Base-by-base conservation (phyloP, 371 early-diverging fungal genomes). In the Scutellospora calospora region DNA sequence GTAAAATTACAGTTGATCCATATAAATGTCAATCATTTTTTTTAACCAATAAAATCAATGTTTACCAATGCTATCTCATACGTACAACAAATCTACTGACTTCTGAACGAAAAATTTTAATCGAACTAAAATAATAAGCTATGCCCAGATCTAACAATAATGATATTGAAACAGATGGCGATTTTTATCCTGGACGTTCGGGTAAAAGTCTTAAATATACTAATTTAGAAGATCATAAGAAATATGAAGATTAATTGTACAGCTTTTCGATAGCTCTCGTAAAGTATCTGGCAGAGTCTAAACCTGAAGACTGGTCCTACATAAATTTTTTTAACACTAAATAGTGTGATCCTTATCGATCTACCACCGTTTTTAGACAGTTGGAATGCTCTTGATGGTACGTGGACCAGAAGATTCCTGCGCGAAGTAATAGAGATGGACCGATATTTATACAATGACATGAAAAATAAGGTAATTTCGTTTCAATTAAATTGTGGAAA, bases 381-480 rank as follows among this genome's bases (percentile, higher is more conserved):
- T 27, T 74, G 57, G 74, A 51, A 20, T 74, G 74, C 22, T 33
- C 74, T 74, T 74, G 74, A 54, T 54, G 74, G 74, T 57, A 20
- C 31, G 20, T 74, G 74, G 74, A 11, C 25, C 11, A 51, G 52
- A n/a, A n/a, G 74, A 29, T 74, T 74, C 27, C 18, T 74, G 27
- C 33, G 29, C 5, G 45, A 74, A 55, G 74, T 33, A 11, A 54
- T 27, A 54, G 74, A 22, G 29, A 22, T 74, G 16, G 2, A 22
- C 41, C 51, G 41, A 71, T 1, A 2, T 16, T 29, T 62, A 62
- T 38, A 41, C 20, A 14, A 69, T 45, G 18, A n/a, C 20, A 6
- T 69, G 25, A 69, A 69, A 49, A 27, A 69, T 6, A 69, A 38
- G 49, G 33, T 69, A 69, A 45, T 49, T 29, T 69, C 22, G 1